Percentiles rank a stretch among this genome's conserved stretches.
Evolutionary conservation across 805 yeast species (phyloP).

Genomic region (Myxozyma melibiosi): DNA sequence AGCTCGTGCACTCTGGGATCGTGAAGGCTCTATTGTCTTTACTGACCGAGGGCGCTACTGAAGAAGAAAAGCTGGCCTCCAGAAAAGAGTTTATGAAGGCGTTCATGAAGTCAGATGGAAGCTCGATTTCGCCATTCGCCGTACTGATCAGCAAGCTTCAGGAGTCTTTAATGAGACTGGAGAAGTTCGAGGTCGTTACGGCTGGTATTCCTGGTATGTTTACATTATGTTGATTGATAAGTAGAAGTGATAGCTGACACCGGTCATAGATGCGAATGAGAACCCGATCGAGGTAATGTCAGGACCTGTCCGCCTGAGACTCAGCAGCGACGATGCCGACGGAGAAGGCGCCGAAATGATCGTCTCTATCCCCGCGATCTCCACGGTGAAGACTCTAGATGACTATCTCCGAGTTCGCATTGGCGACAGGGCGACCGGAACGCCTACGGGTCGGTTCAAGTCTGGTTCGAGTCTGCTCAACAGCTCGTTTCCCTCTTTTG

Average conservation of each 20-base stretch:
- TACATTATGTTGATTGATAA: not conserved
- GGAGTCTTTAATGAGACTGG: constrained; percentile 72
- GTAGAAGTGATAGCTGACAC: constrained; percentile 12
- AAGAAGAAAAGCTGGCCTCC: constrained; percentile 14
- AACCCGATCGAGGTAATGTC: constrained; percentile 51
- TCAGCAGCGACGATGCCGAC: constrained; percentile 47
- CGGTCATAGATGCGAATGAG: constrained; percentile 11
- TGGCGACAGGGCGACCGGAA: constrained; percentile 21
- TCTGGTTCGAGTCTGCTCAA: constrained; percentile 19
- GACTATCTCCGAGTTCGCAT: constrained; percentile 49
- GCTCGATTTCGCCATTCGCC: constrained; percentile 43
- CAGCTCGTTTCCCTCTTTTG: constrained; percentile 17
- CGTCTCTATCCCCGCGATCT: constrained; percentile 56
- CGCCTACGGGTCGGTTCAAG: constrained; percentile 14
- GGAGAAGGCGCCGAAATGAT: constrained; percentile 37
- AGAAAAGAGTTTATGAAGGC: constrained; percentile 48
- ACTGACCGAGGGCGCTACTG: constrained; percentile 26
- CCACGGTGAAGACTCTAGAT: constrained; percentile 51
- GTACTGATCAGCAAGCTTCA: constrained; percentile 62
- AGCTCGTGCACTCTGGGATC: constrained; percentile 69
- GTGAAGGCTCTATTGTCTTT: constrained; percentile 47
- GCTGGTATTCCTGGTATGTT: constrained; percentile 44
- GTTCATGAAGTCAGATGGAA: constrained; percentile 38
- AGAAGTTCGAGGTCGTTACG: constrained; percentile 65
- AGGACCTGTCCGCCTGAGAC: constrained; percentile 64